Evolutionary conservation across 768 basidiomycete genomes (phyloP), one percentile per base, ranked within the genome.

Genomic region (Phylloporus scabripes): DNA sequence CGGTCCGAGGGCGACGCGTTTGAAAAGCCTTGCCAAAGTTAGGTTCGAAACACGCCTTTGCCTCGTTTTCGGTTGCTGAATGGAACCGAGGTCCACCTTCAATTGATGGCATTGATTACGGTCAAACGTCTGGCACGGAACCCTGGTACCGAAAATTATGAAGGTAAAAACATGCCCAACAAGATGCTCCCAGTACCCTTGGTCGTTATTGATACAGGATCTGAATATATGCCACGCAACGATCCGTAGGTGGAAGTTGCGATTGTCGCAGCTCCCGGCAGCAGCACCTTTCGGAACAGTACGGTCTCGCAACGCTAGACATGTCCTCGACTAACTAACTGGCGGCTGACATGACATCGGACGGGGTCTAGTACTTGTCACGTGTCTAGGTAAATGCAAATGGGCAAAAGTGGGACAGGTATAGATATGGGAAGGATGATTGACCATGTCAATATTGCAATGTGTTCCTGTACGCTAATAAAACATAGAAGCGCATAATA

Each of bases 31-130:
- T 14, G 33, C 31, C 36, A 59, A 54, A 36, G 57, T 61, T 52
- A 51, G 36, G 62, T 62, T 62, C 29, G 31, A 17, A 20, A 46
- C 63, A 61, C 24, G 49, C 53, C 42, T 46, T 42, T 40, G 46
- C 63, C 60, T 52, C 61, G 54, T 64, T 64, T 48, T 57, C 52
- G 51, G 49, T 40, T 56, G 56, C 42, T 48, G 37, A 24, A 45
- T 43, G 43, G 56, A 59, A 53, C 49, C 45, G 56, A 59, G 42
- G 34, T 34, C 26, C 8, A 15, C 20, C 42, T 43, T 31, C 42
- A 31, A 32, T 20, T 31, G 43, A 33, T 44, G 29, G 29, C 21
- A 23, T 24, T 17, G 34, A 33, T 33, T 33, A n/a, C 33, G 33
- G 20, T 20, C 38, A 21, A 39, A 21, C 12, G 20, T 24, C 7